Evolutionary conservation across 768 basidiomycete genomes (phyloP), one percentile per base, ranked within the genome.

Genomic region (Pholiota molesta): DNA sequence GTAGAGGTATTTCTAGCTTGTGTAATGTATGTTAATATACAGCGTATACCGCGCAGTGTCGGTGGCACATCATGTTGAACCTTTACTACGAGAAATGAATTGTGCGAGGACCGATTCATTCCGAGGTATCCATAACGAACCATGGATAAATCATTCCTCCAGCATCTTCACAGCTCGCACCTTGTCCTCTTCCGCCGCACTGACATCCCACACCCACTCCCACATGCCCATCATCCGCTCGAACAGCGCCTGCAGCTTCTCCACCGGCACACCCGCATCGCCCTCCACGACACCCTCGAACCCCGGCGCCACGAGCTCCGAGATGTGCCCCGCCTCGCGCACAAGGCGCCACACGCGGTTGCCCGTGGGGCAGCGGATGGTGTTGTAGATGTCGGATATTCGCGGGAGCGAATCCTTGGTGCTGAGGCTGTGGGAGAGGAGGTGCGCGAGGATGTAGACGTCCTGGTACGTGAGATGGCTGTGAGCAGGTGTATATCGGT

Each of bases 171-270:
- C 23, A 10, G 21, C 45, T 58, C 35, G 16, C 51, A 14, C 11
- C 33, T 21, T 9, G 16, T 31, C 17, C 35, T 52, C 47, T 9
- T 58, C 57, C 2, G 35, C 57, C 3, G 57, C 57, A 19, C 33
- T 37, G 5, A 29, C 31, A 31, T 39, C 31, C 57, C 57, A 58
- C 21, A 58, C 57, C 57, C 57, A 58, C 17, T 58, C 47, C 57
- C 57, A 58, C 9, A 23, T 19, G 2, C 19, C n/a, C 3, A 58
- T 52, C 57, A 58, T 51, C 3, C 47, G 31, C 17, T 58, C 47
- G 10, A 58, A 58, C 5, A 26, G 14, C 2, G 5, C 19, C 19
- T 31, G 19, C 21, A 58, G 29, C 23, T 49, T 51, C 13, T 58
- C 31, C 11, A 13, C 31, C 0, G 35, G 45, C 9, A 29, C 47